A percentile compares a stretch with the other conserved stretches of the same genome.
These are phyloP conservation scores for Talaromyces borbonicus DNA, from an alignment of 495 filamentous ascomycete genomes.

Conservation along the genomic window DNA sequence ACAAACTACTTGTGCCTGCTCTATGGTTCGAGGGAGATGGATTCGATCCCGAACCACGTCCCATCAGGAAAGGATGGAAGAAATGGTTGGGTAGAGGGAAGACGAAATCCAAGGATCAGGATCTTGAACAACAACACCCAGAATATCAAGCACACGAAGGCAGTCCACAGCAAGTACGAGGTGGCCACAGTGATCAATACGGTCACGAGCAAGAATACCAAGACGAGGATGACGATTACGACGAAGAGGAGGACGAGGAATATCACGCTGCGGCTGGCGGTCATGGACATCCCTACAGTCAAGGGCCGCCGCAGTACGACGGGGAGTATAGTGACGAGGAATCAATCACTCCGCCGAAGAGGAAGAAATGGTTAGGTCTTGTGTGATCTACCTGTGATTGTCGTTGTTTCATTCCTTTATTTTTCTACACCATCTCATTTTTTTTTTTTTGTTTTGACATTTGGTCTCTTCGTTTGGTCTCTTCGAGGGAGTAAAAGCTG, in stretches of 20 bases:
- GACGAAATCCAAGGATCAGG: constrained; percentile 11
- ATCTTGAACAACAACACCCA: constrained; percentile 19
- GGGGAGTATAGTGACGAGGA: constrained; percentile 12
- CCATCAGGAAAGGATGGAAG: constrained; percentile 33
- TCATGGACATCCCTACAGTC: not conserved
- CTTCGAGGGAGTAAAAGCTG: no score
- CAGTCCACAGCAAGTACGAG: not conserved
- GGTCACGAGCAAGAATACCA: constrained; percentile 16
- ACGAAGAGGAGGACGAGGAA: constrained; percentile 9
- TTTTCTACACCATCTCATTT: no score
- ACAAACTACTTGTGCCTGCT: constrained; percentile 74
- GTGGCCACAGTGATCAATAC: not conserved
- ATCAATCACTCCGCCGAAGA: constrained; percentile 13
- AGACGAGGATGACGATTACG: constrained; percentile 10
- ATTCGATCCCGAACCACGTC: constrained; percentile 30
- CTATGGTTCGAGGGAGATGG: constrained; percentile 45
- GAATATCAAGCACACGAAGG: constrained; percentile 19
- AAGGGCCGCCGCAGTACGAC: not conserved
- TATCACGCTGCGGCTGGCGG: not conserved
- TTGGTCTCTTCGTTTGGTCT: no score
- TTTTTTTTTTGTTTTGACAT: no score
- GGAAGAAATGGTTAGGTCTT: constrained; percentile 34
- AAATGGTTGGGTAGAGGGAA: constrained; percentile 26
- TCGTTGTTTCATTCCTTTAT: no score
- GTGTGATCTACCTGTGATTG: no score